A percentile compares a stretch with the other conserved stretches of the same genome.
These are phyloP conservation scores for Turritis glabra DNA, from an alignment of 345 rosid genomes.

Conservation along the genomic window DNA sequence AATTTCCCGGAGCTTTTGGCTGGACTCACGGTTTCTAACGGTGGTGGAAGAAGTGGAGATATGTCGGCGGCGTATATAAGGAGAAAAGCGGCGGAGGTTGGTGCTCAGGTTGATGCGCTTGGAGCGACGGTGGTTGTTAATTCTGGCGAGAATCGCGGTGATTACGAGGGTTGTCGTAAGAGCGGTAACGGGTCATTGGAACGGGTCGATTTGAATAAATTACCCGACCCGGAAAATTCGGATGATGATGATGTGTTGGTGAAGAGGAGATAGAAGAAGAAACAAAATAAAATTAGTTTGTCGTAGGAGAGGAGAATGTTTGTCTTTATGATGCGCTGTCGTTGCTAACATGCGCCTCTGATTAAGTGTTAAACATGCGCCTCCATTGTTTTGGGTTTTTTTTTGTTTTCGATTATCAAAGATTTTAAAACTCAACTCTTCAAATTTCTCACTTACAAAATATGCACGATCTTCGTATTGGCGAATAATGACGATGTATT, in stretches of 20 bases:
- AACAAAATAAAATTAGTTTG: not conserved
- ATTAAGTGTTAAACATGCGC: no score
- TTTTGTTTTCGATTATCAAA: not conserved
- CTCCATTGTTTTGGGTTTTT: not conserved
- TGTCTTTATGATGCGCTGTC: conserved; percentile 18
- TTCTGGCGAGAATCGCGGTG: conserved; percentile 10
- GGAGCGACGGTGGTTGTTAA: conserved; percentile 43
- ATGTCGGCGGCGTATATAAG: conserved; percentile 84
- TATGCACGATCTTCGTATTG: not conserved
- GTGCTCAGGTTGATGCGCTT: conserved; percentile 87
- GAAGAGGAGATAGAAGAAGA: conserved; percentile 24
- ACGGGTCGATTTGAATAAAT: conserved; percentile 86
- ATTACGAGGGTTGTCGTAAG: not conserved
- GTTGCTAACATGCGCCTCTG: not conserved
- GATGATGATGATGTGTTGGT: conserved; percentile 45
- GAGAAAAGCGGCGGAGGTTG: conserved; percentile 92
- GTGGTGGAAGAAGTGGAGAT: conserved; percentile 38
- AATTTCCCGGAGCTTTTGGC: conserved; percentile 80
- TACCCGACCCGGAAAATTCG: conserved; percentile 88
- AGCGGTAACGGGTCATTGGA: conserved; percentile 36
- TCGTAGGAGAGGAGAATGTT: conserved; percentile 17
- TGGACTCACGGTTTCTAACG: conserved; percentile 27
- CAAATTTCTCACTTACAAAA: not conserved
- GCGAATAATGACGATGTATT: not conserved
- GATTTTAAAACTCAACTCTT: not conserved